Evolutionary conservation across 441 rosid genomes (phyloP).

Genomic region (Pelargonium cotyledonis): DNA sequence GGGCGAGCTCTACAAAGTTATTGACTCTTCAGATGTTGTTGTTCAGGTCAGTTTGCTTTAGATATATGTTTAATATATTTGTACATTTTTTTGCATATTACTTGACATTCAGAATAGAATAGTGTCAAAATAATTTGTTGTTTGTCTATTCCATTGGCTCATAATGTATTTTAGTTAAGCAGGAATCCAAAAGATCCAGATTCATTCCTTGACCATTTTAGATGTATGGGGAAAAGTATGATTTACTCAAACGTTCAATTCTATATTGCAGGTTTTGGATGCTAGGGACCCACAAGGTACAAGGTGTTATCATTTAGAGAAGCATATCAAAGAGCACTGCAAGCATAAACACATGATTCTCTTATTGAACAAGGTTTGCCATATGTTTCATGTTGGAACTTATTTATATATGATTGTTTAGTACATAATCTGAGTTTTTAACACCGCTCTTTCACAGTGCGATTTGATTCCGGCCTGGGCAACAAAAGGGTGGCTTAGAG

Average conservation of each 20-base stretch:
- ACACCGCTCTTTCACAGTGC: slow-evolving; percentile 40
- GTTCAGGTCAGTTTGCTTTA: slow-evolving; percentile 53
- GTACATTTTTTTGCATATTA: slow-evolving; percentile 3
- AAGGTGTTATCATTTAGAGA: slow-evolving; percentile 82
- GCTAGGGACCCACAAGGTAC: slow-evolving; percentile 96
- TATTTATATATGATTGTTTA: neutral
- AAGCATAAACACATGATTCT: slow-evolving; percentile 82
- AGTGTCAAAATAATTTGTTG: neutral
- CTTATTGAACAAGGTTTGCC: slow-evolving; percentile 71
- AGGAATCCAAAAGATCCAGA: neutral
- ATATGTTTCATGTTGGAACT: neutral
- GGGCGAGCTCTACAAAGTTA: slow-evolving; percentile 97
- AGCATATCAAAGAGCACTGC: slow-evolving; percentile 86
- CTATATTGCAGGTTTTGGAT: slow-evolving; percentile 68
- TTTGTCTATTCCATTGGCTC: neutral
- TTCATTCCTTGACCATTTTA: slow-evolving; percentile 3
- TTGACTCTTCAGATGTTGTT: slow-evolving; percentile 92
- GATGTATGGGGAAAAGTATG: neutral
- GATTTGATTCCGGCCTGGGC: slow-evolving; percentile 98
- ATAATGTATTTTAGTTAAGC: neutral
- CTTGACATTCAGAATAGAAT: neutral
- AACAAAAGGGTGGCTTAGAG: slow-evolving; percentile 85
- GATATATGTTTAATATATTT: neutral
- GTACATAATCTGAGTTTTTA: neutral
- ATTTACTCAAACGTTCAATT: neutral